Base-by-base conservation (phyloP, 1,284 basidiomycete genomes). In the Apiotrichum gracile region DNA sequence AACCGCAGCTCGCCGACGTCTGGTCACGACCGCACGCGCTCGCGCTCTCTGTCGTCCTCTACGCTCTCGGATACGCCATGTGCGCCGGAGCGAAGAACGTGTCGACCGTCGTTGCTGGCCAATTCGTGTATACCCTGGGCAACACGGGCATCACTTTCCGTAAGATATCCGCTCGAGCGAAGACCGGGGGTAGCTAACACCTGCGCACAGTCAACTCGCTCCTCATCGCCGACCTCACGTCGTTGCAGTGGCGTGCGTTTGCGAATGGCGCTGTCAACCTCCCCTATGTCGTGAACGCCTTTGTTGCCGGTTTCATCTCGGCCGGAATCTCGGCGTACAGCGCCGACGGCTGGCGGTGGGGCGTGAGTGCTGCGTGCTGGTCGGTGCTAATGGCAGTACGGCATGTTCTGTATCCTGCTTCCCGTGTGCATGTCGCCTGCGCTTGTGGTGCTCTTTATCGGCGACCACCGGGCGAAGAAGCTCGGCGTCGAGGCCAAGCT, bases 231-330 rank as follows among this genome's bases (percentile, higher is more conserved):
- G 86, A 89, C 65, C 82, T 85, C 50, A 87, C 86, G 1, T 83
- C 83, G 2, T 80, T 87, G 17, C 79, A 81, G 67, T 88, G 85
- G 85, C 80, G 87, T 46, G 85, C 84, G 8, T 76, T 88, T 14
- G 80, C 85, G n/a, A 79, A 81, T 3, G 85, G 84, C 10, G 76
- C 87, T 12, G 79, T 85, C n/a, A 79, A 82, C 81, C 83, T 65
- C 77, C 78, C 21, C 1, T 88, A 84, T 69, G 78, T 88, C 57
- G 39, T 64, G 40, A 64, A 64, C 41, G 57, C 50, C 5, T 59
- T 58, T 25, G 43, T 62, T 33, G 51, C 58, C 5, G 72, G 68
- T 49, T 69, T 67, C 22, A 63, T 78, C 13, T 83, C 84, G 7
- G 78, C 83, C 13, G 85, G 84, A 58, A 80, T 88, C 44, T 19